Base-by-base conservation (phyloP, 768 basidiomycete species). In the Boletus barrowsii region DNA sequence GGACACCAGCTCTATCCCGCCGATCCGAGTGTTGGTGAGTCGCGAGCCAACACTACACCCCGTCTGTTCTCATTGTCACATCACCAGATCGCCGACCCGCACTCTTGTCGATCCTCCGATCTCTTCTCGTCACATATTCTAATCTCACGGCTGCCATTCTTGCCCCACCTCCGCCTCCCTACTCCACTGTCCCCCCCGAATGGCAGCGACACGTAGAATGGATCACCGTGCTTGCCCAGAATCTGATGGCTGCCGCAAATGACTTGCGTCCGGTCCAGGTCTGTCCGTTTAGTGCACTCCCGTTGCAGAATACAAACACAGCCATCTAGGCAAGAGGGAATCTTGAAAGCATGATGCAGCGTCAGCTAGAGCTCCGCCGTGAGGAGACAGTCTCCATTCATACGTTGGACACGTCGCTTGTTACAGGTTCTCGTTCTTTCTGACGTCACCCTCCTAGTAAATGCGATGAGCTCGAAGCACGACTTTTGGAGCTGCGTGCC, bases 261-360 rank as follows among this genome's bases (percentile, higher is more conserved):
- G 92, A 93, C 62, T 72, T 95, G 47, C 82, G 93, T 24, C 93
- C 92, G 1, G 88, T 93, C 5, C 93, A 95, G 80, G 91, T 86
- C 24, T 11, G 72, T 65, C 58, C 41, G 51, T 43, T 47, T 47
- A n/a, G 29, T 54, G 33, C 37, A 26, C 18, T 17, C 20, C 8
- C 24, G 26, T 43, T 17, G 17, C 32, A 53, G 26, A 55, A 49
- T 33, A 43, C 30, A 30, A 26, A 60, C 10, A 10, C n/a, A 33
- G 30, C 24, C 17, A 18, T 14, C 15, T 60, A 92, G 87, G 92
- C 93, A 14, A 76, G 93, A 59, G 86, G 81, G 35, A 90, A 87
- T 62, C 77, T 95, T 42, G 91, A 93, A 66, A 72, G 76, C 9
- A 85, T 93, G 86, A 89, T 94, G 86, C 76, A 79, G 41, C 77